phyloP scores from a whole-genome alignment of 164 flowering plant species.

The Tinospora cordifolia region DNA sequence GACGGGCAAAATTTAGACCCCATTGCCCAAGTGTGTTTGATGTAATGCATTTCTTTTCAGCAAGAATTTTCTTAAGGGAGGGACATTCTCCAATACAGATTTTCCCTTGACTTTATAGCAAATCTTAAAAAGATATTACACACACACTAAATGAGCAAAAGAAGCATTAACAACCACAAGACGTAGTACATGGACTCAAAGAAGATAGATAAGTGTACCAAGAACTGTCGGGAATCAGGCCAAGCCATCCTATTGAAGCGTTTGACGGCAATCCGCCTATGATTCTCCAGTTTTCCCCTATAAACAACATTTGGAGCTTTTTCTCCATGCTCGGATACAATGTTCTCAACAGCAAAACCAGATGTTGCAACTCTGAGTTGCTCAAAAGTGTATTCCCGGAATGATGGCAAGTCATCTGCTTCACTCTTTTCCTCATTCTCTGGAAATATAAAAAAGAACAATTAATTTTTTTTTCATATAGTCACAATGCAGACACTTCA shows the following conservation, averaged over 20 bases:
- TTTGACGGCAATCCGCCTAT: conserved; percentile 71
- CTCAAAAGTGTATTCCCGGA: conserved; percentile 62
- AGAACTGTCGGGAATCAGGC: conserved; percentile 85
- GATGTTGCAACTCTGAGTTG: conserved; percentile 79
- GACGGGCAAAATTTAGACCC: not conserved
- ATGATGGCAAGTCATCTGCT: conserved; percentile 45
- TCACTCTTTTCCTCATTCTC: conserved; percentile 50
- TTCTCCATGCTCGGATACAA: conserved; percentile 94
- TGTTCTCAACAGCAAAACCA: conserved; percentile 83
- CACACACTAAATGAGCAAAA: not conserved
- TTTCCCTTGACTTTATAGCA: not conserved
- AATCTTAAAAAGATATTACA: not conserved
- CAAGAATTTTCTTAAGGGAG: no score
- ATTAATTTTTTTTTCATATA: not conserved
- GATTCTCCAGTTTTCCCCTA: conserved; percentile 77
- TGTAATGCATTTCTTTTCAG: no score
- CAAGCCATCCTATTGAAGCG: conserved; percentile 81
- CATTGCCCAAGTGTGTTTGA: not conserved
- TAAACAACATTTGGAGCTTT: conserved; percentile 96
- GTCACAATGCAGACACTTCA: not conserved
- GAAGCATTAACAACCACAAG: not conserved
- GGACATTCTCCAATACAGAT: not conserved
- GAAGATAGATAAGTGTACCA: conserved; percentile 33
- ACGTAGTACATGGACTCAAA: not conserved
- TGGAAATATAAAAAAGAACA: conserved; percentile 17